phyloP scores from a whole-genome alignment of 768 basidiomycete species.

The Termitomyces heimii region DNA sequence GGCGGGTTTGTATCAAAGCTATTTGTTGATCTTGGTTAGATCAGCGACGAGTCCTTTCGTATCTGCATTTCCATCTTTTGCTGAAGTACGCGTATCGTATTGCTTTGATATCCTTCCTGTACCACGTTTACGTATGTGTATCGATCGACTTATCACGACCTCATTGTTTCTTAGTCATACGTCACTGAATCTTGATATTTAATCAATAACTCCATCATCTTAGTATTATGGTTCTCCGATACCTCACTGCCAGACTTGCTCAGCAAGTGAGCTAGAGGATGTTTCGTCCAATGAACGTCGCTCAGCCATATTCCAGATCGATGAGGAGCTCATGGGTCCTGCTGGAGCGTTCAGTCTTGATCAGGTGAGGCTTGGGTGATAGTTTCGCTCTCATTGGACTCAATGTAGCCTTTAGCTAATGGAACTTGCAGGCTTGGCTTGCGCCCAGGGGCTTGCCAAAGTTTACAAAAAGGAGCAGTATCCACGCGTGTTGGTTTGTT shows the following conservation, averaged over 20 bases:
- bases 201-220: constrained; percentile 21
- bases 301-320: constrained; percentile 53
- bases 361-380: constrained; percentile 47
- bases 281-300: neutral
- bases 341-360: constrained; percentile 93
- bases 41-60: neutral
- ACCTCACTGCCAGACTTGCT: constrained; percentile 65
- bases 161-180: neutral
- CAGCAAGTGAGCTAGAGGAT: constrained; percentile 53
- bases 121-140: constrained; percentile 2
- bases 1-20: constrained; percentile 49
- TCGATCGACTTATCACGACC: neutral
- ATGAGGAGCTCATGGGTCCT: constrained; percentile 87
- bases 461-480: constrained; percentile 66
- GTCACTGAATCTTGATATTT: neutral
- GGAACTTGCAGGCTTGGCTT: constrained; percentile 94
- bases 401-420: constrained; percentile 47
- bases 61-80: neutral
- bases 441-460: constrained; percentile 82
- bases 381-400: neutral
- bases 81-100: neutral
- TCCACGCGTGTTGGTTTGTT: constrained; percentile 84
- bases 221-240: constrained; percentile 49
- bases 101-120: constrained; percentile 6
- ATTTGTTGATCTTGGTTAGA: constrained; percentile 9